Evolutionary conservation across 2,329 filamentous ascomycete species (phyloP), one percentile per base, ranked within the genome.

Genomic region (Boeremia exigua): DNA sequence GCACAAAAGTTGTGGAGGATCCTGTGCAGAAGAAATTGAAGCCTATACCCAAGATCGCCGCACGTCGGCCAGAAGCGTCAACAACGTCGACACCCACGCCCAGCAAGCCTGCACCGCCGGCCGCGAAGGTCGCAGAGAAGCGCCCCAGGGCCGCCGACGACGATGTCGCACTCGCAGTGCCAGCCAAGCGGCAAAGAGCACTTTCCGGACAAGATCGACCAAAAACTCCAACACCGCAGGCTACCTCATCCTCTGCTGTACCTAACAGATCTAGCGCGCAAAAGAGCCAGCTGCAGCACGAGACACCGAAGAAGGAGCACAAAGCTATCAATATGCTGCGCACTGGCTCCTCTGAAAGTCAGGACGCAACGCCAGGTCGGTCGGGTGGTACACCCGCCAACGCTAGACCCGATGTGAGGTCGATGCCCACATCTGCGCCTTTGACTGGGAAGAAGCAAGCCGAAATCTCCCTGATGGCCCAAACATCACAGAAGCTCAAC

Each of bases 401-500:
- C 17, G 55, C 54, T 15, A 67, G 71, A 44, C 51, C 56, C 12
- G 68, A 75, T 36, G 37, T 54, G 19, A 70, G 67, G 43, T 39
- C 52, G 34, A 62, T 64, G 14, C 66, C 69, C 2, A 71, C 70
- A 7, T 74, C 72, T 37, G 67, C 70, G 12, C 70, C 71, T 7
- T 17, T 71, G 11, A 72, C 66, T 32, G 65, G 55, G 19, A 71
- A 67, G 51, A 72, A 71, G 44, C 68, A 67, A 42, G 63, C 69
- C 3, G 71, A 74, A 9, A 72, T 75, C 4, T 62, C 73, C 12
- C 61, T 74, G 1, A 75, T 79, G 58, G 72, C 73, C 7, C 65
- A 72, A 1, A 71, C 75, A 17, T 78, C 77, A 12, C 70, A 69
- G 45, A 77, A 76, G 29, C 63, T 78, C 38, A 77, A 79, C 33